A percentile compares a stretch with the other conserved stretches of the same genome.
phyloP scores from a whole-genome alignment of 805 yeast species.

The Candida ascalaphidarum region DNA sequence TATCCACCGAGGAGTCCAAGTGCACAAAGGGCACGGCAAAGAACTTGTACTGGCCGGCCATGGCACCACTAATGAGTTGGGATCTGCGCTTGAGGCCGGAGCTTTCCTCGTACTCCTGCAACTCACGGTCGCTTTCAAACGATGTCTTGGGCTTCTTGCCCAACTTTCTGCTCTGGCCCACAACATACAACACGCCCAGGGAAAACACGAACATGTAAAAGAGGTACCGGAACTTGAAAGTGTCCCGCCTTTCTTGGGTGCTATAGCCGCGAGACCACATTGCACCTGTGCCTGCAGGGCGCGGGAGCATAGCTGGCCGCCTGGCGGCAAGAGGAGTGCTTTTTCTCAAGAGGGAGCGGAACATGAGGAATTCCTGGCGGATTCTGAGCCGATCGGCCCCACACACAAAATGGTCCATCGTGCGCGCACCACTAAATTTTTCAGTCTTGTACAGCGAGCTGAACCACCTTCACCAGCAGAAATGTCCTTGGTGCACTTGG shows the following conservation, averaged over 20 bases:
- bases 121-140: constrained; percentile 42
- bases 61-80: constrained; percentile 29
- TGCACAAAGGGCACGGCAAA: constrained; percentile 30
- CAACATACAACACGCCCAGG: constrained; percentile 21
- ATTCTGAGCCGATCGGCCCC: background rate
- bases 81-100: constrained; percentile 45
- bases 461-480: background rate
- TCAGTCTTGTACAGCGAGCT: background rate
- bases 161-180: constrained; percentile 17
- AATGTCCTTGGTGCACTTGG: constrained; percentile 84
- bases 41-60: constrained; percentile 30
- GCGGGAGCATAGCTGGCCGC: no score
- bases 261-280: no score
- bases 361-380: no score
- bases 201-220: constrained; percentile 26
- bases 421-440: background rate
- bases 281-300: no score
- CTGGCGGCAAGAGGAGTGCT: no score
- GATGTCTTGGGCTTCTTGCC: constrained; percentile 29
- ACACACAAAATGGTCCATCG: no score
- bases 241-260: no score
- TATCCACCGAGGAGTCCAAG: constrained; percentile 8
- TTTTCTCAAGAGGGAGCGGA: no score
- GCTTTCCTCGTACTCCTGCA: constrained; percentile 37
- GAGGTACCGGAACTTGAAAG: constrained; percentile 21